phyloP scores from a whole-genome alignment of 495 filamentous ascomycete genomes.

The Rhypophila decipiens region DNA sequence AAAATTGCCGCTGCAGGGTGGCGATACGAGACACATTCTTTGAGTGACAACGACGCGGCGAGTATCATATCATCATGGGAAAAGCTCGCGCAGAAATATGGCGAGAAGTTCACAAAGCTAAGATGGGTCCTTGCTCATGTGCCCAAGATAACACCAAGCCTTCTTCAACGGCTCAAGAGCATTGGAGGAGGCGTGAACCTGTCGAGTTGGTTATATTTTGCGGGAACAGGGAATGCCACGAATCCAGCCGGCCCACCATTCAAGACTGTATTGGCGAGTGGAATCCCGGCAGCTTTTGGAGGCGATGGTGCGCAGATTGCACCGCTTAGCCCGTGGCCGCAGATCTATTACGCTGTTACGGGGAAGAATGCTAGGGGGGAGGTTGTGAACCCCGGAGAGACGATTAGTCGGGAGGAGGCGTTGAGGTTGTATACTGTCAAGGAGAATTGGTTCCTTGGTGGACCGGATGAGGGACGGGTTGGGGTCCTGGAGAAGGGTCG shows the following conservation, averaged over 20 bases:
- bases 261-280: constrained; percentile 15
- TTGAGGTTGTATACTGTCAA: constrained; percentile 17
- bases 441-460: constrained; percentile 26
- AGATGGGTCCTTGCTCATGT: constrained; percentile 26
- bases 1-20: constrained; percentile 18
- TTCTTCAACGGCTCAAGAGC: constrained; percentile 14
- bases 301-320: constrained; percentile 26
- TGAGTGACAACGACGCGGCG: constrained; percentile 11
- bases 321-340: constrained; percentile 21
- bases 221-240: constrained; percentile 12
- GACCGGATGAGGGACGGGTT: constrained; percentile 15
- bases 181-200: constrained; percentile 24
- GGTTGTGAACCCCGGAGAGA: constrained; percentile 19
- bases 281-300: constrained; percentile 20
- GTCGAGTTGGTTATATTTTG: constrained; percentile 19
- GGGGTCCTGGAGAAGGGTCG: constrained; percentile 20
- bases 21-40: constrained; percentile 24
- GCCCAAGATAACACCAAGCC: constrained; percentile 18
- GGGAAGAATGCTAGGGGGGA: constrained; percentile 20
- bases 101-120: constrained; percentile 7
- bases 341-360: constrained; percentile 24
- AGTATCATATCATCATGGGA: constrained; percentile 19
- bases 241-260: constrained; percentile 20
- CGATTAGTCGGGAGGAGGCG: constrained; percentile 13
- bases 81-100: constrained; percentile 6